A percentile compares a stretch with the other conserved stretches of the same genome.
These are phyloP conservation scores for Copromyces sp. DNA, from an alignment of 495 filamentous ascomycete genomes.

Conservation along the genomic window DNA sequence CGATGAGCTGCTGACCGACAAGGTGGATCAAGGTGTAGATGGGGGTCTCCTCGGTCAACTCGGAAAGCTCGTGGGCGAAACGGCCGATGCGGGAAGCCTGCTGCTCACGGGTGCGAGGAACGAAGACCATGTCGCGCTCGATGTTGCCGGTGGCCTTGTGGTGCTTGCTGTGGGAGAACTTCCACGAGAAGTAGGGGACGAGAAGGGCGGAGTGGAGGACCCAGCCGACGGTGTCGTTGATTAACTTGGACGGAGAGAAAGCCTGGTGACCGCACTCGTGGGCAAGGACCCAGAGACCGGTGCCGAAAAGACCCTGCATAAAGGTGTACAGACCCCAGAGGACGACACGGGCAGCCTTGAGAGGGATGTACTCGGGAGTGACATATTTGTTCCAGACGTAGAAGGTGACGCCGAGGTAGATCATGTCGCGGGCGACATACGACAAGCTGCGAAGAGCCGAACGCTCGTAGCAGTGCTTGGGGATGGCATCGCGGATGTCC, in stretches of 20 bases:
- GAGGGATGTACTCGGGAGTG: conserved; percentile 50
- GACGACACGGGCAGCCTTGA: conserved; percentile 40
- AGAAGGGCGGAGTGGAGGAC: conserved; percentile 71
- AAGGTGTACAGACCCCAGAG: conserved; percentile 65
- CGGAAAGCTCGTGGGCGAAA: conserved; percentile 65
- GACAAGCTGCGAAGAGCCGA: conserved; percentile 49
- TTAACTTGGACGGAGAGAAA: conserved; percentile 66
- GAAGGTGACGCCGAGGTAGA: conserved; percentile 52
- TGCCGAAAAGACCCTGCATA: conserved; percentile 66
- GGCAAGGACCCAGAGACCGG: conserved; percentile 74
- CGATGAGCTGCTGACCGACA: conserved; percentile 74
- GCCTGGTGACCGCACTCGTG: conserved; percentile 86
- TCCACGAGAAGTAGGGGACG: conserved; percentile 89
- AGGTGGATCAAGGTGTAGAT: conserved; percentile 65
- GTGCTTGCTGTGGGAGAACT: conserved; percentile 87
- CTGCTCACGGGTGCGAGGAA: conserved; percentile 72
- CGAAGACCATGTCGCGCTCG: conserved; percentile 95
- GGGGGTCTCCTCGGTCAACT: conserved; percentile 91
- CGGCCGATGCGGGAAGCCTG: conserved; percentile 61
- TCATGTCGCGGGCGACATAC: conserved; percentile 64
- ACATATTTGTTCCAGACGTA: conserved; percentile 56
- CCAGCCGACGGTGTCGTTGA: conserved; percentile 85
- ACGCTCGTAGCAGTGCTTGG: conserved; percentile 70
- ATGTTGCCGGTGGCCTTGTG: conserved; percentile 94
- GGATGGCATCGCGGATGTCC: conserved; percentile 72